Percentiles rank a stretch among this genome's conserved stretches.
phyloP scores from a whole-genome alignment of 2,329 filamentous ascomycete species.

The Fusarium buharicum region DNA sequence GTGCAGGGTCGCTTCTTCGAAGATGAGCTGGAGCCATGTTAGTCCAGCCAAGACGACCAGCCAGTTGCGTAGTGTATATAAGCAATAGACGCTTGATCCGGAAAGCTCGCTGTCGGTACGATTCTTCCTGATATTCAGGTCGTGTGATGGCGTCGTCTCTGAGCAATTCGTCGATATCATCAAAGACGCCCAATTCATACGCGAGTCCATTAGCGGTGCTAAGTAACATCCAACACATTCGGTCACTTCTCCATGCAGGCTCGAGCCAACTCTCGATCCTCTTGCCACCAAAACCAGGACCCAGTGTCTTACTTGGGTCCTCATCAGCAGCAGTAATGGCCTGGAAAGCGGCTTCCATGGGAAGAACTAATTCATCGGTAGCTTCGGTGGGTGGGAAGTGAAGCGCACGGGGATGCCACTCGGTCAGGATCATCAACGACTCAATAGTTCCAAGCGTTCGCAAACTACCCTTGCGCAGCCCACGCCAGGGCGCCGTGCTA shows the following conservation, averaged over 20 bases:
- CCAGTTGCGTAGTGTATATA: constrained; percentile 94
- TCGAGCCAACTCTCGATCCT: constrained; percentile 96
- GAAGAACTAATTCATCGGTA: constrained; percentile 74
- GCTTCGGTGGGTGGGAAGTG: constrained; percentile 90
- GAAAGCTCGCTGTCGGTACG: constrained; percentile 78
- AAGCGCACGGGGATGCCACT: constrained; percentile 95
- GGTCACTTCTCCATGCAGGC: constrained; percentile 91
- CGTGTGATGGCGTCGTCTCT: constrained; percentile 68
- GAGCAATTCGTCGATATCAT: constrained; percentile 80
- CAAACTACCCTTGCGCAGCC: constrained; percentile 79
- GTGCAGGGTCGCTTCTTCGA: constrained; percentile 66
- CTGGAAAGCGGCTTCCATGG: constrained; percentile 63
- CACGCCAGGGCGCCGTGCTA: constrained; percentile 75
- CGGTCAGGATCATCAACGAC: constrained; percentile 90
- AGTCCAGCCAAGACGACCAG: constrained; percentile 89
- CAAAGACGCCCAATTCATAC: constrained; percentile 95
- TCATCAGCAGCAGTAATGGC: constrained; percentile 54
- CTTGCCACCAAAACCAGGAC: constrained; percentile 77
- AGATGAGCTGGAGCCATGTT: constrained; percentile 86
- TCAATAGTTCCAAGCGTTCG: constrained; percentile 94
- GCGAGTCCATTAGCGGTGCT: constrained; percentile 90
- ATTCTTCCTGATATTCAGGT: constrained; percentile 77
- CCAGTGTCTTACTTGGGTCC: constrained; percentile 47
- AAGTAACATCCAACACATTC: constrained; percentile 98
- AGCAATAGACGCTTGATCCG: constrained; percentile 88